Percentiles rank a stretch among this genome's conserved stretches.
These are phyloP conservation scores for Pleochaeta shiraiana DNA, from an alignment of 2,329 filamentous ascomycete species.

Conservation along the genomic window DNA sequence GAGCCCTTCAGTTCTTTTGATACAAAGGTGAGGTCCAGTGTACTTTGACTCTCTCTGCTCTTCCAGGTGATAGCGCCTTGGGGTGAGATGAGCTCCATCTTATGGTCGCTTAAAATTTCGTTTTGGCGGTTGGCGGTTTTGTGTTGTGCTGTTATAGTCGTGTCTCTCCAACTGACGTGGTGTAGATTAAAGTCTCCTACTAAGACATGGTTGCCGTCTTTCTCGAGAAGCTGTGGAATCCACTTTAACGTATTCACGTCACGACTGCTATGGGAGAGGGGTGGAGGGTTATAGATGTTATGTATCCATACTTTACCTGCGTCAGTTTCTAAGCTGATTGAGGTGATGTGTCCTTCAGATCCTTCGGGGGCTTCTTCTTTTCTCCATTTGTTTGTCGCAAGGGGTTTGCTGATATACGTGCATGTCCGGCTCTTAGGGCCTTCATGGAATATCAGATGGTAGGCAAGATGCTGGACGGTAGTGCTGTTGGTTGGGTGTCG, in stretches of 20 bases:
- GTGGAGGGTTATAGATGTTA: not conserved
- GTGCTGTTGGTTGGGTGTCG: not conserved
- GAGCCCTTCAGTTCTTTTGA: not conserved
- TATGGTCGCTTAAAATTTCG: not conserved
- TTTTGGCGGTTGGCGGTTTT: not conserved
- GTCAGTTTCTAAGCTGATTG: not conserved
- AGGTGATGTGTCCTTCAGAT: not conserved
- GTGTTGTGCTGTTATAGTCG: not conserved
- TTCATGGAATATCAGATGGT: not conserved
- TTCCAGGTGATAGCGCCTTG: not conserved
- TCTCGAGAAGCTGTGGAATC: not conserved
- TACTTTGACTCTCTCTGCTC: not conserved
- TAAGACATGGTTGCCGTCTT: not conserved
- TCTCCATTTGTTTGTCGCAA: not conserved
- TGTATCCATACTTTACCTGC: not conserved
- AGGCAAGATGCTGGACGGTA: not conserved
- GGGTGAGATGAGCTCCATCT: not conserved
- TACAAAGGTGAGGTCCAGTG: not conserved
- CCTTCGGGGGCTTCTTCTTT: not conserved
- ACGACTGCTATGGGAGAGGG: not conserved
- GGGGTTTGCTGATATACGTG: not conserved
- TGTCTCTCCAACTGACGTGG: not conserved
- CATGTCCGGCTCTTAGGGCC: not conserved
- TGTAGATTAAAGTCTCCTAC: slow-evolving; percentile 2
- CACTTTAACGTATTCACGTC: not conserved